Evolutionary conservation across 768 basidiomycete species (phyloP).

Genomic region (Lentinula lateritia): DNA sequence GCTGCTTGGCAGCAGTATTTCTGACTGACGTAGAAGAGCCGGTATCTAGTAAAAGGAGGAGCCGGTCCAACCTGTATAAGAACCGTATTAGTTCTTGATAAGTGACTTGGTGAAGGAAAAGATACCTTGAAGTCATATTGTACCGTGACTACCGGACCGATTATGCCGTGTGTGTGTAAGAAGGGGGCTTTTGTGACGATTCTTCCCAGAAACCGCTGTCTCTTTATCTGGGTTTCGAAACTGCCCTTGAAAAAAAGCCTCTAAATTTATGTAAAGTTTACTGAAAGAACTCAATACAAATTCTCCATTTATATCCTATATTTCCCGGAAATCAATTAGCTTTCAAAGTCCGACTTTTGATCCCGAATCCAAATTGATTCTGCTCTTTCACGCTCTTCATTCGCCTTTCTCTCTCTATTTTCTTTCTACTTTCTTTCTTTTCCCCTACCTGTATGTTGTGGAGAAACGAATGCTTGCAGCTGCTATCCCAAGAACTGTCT

Average conservation of each 20-base stretch:
- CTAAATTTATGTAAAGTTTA: neutral
- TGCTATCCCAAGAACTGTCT: neutral
- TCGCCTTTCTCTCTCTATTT: neutral
- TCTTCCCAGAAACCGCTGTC: constrained; percentile 35
- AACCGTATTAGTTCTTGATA: constrained; percentile 1
- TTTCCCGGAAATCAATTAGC: neutral
- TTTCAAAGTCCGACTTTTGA: neutral
- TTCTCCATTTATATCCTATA: neutral
- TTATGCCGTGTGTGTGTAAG: constrained; percentile 34
- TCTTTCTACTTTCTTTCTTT: neutral
- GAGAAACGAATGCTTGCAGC: neutral
- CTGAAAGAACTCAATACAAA: neutral
- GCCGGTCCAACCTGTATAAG: constrained; percentile 80
- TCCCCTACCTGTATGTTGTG: neutral
- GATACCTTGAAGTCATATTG: constrained; percentile 75
- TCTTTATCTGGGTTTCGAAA: constrained; percentile 31
- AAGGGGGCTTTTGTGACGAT: constrained; percentile 48
- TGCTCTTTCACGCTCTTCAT: neutral
- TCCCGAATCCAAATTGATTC: neutral
- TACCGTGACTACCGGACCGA: constrained; percentile 19
- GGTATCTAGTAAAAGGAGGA: constrained; percentile 91
- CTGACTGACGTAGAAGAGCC: constrained; percentile 88
- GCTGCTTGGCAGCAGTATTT: constrained; percentile 93
- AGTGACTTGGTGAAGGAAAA: constrained; percentile 12
- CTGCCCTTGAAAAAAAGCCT: neutral